Conservation (phyloP, 75 land plant species). For the Azolla pinnata region DNA sequence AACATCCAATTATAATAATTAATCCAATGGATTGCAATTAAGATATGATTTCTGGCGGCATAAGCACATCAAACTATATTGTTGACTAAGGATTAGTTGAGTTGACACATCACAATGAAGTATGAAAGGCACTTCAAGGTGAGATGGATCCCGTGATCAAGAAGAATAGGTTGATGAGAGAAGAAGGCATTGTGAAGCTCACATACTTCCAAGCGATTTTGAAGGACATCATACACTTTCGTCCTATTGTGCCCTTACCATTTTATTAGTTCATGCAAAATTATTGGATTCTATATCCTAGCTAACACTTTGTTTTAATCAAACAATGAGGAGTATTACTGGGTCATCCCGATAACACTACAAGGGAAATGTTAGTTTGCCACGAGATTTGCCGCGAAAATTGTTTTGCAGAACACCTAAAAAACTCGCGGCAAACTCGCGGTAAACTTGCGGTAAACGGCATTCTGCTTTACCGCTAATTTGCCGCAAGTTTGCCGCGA, state of each 20-base stretch:
- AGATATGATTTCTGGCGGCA: constrained; percentile 30
- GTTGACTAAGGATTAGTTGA: constrained; percentile 25
- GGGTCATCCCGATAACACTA: no score
- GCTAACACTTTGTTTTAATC: constrained; percentile 13
- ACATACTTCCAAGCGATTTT: constrained; percentile 19
- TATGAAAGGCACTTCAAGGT: constrained; percentile 13
- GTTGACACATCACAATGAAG: constrained; percentile 19
- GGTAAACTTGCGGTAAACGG: no score
- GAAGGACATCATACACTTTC: constrained; percentile 21
- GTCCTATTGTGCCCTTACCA: constrained; percentile 16
- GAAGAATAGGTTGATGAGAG: constrained; percentile 14
- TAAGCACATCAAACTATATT: constrained; percentile 16
- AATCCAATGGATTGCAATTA: no score
- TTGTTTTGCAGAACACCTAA: no score
- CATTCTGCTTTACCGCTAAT: no score
- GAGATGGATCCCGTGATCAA: constrained; percentile 25
- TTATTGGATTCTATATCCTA: constrained; percentile 27
- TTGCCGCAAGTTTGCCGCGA: no score
- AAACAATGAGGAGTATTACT: constrained; percentile 7
- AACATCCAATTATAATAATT: constrained; percentile 1
- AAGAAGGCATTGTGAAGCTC: constrained; percentile 9
- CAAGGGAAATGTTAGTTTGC: no score
- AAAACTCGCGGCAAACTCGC: no score
- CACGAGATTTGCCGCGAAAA: no score
- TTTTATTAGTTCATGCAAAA: constrained; percentile 1